These are phyloP conservation scores for Phaseolus coccineus DNA, from an alignment of 331 rosid genomes.

Conservation along the genomic window DNA sequence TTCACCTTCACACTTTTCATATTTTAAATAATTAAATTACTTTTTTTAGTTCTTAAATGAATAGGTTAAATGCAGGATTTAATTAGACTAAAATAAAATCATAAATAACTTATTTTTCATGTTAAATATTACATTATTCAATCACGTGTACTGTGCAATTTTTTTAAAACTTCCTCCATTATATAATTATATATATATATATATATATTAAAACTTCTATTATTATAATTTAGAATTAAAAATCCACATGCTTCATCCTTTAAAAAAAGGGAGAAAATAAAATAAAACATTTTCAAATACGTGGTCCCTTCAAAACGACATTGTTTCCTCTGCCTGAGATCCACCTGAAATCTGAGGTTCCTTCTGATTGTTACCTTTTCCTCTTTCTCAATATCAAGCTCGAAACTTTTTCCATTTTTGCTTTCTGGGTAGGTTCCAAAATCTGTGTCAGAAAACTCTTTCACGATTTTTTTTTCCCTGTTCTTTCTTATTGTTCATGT, in stretches of 20 bases:
- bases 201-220: no score
- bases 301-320: constrained; percentile 18
- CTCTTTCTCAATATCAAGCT: constrained; percentile 15
- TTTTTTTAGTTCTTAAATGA: no score
- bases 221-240: neutral
- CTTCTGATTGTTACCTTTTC: neutral
- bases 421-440: constrained; percentile 35
- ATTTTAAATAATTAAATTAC: no score
- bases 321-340: constrained; percentile 33
- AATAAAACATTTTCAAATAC: neutral
- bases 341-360: constrained; percentile 15
- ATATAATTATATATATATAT: no score
- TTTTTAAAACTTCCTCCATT: neutral
- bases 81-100: no score
- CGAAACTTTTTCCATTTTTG: constrained; percentile 19
- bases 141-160: neutral
- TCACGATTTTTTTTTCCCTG: neutral
- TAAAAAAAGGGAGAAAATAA: neutral
- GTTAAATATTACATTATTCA: neutral
- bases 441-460: constrained; percentile 5
- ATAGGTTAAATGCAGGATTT: no score
- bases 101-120: no score
- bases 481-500: neutral
- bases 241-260: constrained; percentile 9
- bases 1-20: no score